Conservation (phyloP, 352 stramenopile genomes). For the Paralagenidium karlingii region DNA sequence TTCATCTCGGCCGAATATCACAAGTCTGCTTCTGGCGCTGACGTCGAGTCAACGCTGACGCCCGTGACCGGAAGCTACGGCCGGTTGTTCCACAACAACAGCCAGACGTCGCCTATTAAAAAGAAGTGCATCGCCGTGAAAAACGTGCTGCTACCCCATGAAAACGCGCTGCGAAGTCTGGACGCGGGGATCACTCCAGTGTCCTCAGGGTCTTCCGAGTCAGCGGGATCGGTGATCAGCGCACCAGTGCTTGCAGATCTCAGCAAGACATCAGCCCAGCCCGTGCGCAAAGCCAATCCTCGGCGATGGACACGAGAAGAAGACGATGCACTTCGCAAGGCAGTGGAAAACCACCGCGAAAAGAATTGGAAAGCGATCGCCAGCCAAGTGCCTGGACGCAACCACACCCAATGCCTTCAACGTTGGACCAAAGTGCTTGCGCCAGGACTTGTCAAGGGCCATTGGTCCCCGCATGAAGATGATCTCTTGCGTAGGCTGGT, state of each 20-base stretch:
- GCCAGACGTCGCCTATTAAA: constrained; percentile 46
- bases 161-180: no score
- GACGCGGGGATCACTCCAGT: constrained; percentile 8
- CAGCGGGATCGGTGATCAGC: constrained; percentile 9
- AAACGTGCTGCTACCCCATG: constrained; percentile 28
- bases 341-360: constrained; percentile 78
- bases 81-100: constrained; percentile 1
- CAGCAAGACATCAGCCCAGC: constrained; percentile 6
- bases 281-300: constrained; percentile 57
- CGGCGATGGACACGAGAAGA: constrained; percentile 82
- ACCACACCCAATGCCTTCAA: constrained; percentile 87
- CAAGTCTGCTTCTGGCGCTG: not conserved
- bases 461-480: constrained; percentile 86
- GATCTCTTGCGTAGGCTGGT: constrained; percentile 62
- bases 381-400: constrained; percentile 70
- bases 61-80: not conserved
- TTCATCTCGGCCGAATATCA: not conserved
- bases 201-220: constrained; percentile 3
- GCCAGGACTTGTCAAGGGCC: constrained; percentile 80
- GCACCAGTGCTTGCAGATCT: constrained; percentile 15
- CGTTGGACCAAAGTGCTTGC: constrained; percentile 86
- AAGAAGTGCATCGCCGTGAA: constrained; percentile 71
- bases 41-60: not conserved
- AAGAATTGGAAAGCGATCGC: constrained; percentile 91
- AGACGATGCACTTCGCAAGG: constrained; percentile 71